Evolutionary conservation across 108 stramenopile genomes (phyloP), one percentile per base, ranked within the genome.

Genomic region (Aurantiochytrium sp.): DNA sequence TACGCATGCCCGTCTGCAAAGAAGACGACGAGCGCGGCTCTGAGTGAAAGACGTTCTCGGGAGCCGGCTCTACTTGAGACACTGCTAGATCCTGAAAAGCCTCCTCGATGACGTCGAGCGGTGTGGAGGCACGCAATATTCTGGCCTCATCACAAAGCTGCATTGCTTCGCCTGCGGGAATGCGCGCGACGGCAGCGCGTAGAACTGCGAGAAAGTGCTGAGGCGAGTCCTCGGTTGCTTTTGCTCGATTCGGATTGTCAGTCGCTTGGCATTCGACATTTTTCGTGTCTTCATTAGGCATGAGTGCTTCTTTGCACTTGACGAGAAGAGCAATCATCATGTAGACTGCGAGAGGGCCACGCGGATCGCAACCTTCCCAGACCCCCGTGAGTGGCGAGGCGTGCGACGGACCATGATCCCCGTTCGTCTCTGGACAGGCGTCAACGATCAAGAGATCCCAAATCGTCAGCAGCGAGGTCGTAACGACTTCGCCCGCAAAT

Each of bases 291-390:
- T 8, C 55, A 3, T 57, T 16, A 57, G 55, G 0, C 51, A 83
- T 83, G 51, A 53, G 49, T 16, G 76, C n/a, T 0, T 55, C 19
- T 18, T 53, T 83, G 76, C 76, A 53, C 51, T 83, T 83, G 35
- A 69, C 64, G 51, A 83, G 76, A 43, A 83, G 76, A 28, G 76
- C 76, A 35, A 83, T 83, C 45, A 83, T 83, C 76, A 83, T 53
- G 51, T 83, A 83, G 8, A 83, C 76, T 45, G 76, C 45, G 45
- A 83, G 51, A 25, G 76, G 76, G 10, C 76, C 76, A 1, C 76
- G 76, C 49, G 76, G 76, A 53, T 83, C 76, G 76, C 76, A 83
- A 6, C 76, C 76, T 12, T 83, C 76, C 76, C 76, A 83, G 25
- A 83, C 76, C 18, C 76, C 76, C n/a, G 76, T 83, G 25, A 83